Base-by-base conservation (phyloP, 2,329 filamentous ascomycete genomes). In the Talaromyces funiculosus region DNA sequence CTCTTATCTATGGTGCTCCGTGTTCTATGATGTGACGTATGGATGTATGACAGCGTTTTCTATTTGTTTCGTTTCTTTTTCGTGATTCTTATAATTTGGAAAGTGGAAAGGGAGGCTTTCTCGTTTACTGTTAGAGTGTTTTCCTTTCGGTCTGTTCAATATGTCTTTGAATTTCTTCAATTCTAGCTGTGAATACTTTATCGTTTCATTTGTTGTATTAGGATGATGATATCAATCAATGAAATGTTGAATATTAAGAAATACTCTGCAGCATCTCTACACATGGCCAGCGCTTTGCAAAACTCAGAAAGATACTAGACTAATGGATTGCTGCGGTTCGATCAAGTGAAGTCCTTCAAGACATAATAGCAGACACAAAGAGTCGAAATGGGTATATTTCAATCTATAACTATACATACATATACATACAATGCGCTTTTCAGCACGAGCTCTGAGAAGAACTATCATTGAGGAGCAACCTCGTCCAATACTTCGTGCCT, bases 101-200 rank as follows among this genome's bases (percentile, higher is more conserved):
- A 53, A 43, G 47, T 61, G 53, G 53, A 51, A 57, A 40, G 53
- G 54, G 54, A 47, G 49, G 55, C 42, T 53, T 64, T 64, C 62
- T 59, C 60, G 60, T 62, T 66, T 63, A 61, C 62, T 65, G 62
- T 68, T 64, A 61, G 62, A 64, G 56, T 63, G 61, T 61, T 59
- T 54, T 53, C 59, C 22, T 45, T 63, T 61, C 62, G 45, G 49
- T 60, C 57, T 65, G 63, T 42, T 62, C 64, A 60, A 42, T 43
- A 51, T 62, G 53, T 55, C 49, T 55, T 45, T 40, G 22, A 54
- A 29, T 54, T 40, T 20, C 51, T 54, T 55, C 20, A 22, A 35
- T 64, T 60, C 37, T 20, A 60, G 38, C 42, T 61, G 60, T 61
- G 60, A 47, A 61, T 61, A 61, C 37, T 57, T 37, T 57, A 35